phyloP scores from a whole-genome alignment of 1,139 yeast species.

The Casaregolazyma suthepensis region DNA sequence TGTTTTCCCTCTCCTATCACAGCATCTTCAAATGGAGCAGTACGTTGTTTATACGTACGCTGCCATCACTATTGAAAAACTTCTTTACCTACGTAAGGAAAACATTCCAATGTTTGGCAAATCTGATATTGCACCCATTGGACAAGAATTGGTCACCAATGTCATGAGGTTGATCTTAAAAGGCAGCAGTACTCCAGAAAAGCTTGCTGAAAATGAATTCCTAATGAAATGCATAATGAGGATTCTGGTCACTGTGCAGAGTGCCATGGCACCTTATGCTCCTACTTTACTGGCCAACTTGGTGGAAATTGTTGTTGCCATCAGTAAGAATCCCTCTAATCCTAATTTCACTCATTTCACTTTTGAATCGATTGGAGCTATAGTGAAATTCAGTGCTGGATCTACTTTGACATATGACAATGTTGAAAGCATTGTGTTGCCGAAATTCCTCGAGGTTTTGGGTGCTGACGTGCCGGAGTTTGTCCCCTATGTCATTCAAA shows the following conservation, averaged over 20 bases:
- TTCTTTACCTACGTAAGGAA: conserved; percentile 64
- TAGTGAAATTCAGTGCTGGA: conserved; percentile 50
- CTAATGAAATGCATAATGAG: conserved; percentile 86
- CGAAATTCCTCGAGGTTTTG: conserved; percentile 60
- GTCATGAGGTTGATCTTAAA: conserved; percentile 61
- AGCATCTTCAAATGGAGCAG: conserved; percentile 53
- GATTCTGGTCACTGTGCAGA: conserved; percentile 69
- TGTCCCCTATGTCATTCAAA: conserved; percentile 86
- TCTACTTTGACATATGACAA: conserved; percentile 30
- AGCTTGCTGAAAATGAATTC: conserved; percentile 91
- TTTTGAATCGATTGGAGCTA: conserved; percentile 79
- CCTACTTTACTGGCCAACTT: conserved; percentile 50
- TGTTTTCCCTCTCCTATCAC: conserved; percentile 73
- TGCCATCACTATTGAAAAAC: conserved; percentile 85
- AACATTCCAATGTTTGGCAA: conserved; percentile 59
- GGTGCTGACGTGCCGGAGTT: conserved; percentile 90
- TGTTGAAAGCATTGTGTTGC: conserved; percentile 55
- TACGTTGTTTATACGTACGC: conserved; percentile 91
- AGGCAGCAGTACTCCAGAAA: conserved; percentile 68
- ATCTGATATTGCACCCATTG: conserved; percentile 56
- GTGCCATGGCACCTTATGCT: conserved; percentile 42
- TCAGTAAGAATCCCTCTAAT: conserved; percentile 87
- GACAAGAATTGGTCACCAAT: conserved; percentile 51
- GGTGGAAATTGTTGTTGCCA: conserved; percentile 59
- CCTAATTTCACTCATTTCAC: conserved; percentile 88